Conservation (phyloP, 2,329 filamentous ascomycete species). For the Aspergillus sp. region DNA sequence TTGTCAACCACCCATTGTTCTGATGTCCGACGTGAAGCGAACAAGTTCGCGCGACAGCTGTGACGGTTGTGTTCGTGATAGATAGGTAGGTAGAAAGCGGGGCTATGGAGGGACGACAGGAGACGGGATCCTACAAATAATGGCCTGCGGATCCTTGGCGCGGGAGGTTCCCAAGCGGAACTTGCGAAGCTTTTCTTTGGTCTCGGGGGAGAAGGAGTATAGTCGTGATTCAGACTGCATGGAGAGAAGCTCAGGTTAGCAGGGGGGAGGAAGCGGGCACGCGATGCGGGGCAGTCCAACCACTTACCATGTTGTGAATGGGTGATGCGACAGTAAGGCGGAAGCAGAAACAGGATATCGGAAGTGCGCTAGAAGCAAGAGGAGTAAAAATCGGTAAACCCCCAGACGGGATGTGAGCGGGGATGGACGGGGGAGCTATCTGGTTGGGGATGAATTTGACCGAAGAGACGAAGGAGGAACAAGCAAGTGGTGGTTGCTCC, state of each 20-base stretch:
- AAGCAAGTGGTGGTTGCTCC: conserved; percentile 2
- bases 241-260: background rate
- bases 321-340: background rate
- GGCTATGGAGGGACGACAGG: conserved; percentile 8
- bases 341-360: background rate
- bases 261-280: background rate
- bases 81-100: background rate
- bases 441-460: background rate
- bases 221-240: conserved; percentile 77
- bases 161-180: conserved; percentile 90
- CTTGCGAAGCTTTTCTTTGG: conserved; percentile 85
- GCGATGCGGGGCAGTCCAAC: conserved; percentile 19
- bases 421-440: background rate
- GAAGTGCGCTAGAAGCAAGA: background rate
- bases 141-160: conserved; percentile 80
- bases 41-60: background rate
- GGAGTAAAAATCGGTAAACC: background rate
- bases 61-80: background rate
- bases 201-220: conserved; percentile 90
- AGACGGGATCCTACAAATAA: conserved; percentile 74
- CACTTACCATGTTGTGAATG: conserved; percentile 18
- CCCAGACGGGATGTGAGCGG: background rate
- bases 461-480: background rate
- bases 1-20: conserved; percentile 24
- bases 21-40: background rate